Conservation (phyloP, 2,329 filamentous ascomycete genomes). For the Fusarium anthophilum region DNA sequence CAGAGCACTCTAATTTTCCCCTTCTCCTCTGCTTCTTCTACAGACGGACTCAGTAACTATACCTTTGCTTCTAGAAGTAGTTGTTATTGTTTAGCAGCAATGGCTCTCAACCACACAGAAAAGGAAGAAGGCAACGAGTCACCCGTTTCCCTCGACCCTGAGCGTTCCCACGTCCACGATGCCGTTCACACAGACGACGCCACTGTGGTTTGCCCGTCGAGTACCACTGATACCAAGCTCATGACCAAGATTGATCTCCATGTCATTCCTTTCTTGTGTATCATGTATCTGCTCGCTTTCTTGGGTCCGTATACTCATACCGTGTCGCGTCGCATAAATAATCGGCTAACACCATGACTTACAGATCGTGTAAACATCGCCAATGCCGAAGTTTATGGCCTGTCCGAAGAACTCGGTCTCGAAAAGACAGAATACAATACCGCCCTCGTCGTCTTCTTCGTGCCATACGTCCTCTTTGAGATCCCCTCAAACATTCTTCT, state of each 20-base stretch:
- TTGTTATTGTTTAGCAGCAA: background rate
- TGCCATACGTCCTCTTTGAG: conserved; percentile 78
- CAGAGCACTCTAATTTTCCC: conserved; percentile 2
- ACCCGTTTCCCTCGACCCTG: conserved; percentile 36
- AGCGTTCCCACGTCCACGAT: conserved; percentile 22
- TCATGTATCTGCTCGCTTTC: conserved; percentile 77
- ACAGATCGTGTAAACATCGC: conserved; percentile 78
- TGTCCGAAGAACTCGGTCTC: conserved; percentile 71
- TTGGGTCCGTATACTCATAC: conserved; percentile 54
- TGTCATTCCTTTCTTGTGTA: conserved; percentile 76
- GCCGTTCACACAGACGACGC: conserved; percentile 31
- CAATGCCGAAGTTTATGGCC: conserved; percentile 75
- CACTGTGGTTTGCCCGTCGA: conserved; percentile 55
- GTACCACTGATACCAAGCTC: conserved; percentile 71
- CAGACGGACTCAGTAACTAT: background rate
- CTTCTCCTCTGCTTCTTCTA: background rate
- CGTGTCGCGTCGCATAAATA: background rate
- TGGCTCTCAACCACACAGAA: conserved; percentile 25
- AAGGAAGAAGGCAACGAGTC: conserved; percentile 36
- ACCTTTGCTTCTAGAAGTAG: background rate
- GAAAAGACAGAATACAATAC: conserved; percentile 73
- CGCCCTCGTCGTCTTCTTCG: conserved; percentile 82
- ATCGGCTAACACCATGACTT: background rate
- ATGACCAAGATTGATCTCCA: conserved; percentile 76
- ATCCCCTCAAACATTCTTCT: conserved; percentile 75